phyloP scores from a whole-genome alignment of 2,329 filamentous ascomycete species.

The Mycosphaerella sp. region DNA sequence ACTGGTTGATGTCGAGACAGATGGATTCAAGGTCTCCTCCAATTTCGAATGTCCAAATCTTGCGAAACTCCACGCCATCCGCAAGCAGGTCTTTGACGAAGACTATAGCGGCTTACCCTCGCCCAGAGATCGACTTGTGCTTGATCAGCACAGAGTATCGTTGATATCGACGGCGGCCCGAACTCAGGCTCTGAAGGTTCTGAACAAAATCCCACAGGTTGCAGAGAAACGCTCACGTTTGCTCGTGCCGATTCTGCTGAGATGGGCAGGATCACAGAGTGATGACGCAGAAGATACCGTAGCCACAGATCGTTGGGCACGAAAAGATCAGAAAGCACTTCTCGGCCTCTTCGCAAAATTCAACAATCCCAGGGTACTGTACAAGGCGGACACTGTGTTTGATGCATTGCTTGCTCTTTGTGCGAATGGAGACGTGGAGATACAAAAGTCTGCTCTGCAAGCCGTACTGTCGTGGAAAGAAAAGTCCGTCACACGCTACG shows the following conservation, averaged over 20 bases:
- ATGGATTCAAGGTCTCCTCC: constrained; percentile 43
- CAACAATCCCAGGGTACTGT: constrained; percentile 77
- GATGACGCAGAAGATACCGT: constrained; percentile 14
- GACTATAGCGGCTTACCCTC: constrained; percentile 35
- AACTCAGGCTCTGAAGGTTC: constrained; percentile 70
- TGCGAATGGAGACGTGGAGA: constrained; percentile 80
- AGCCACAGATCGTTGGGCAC: constrained; percentile 49
- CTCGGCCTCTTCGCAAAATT: constrained; percentile 79
- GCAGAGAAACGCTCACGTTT: constrained; percentile 81
- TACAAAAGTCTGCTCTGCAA: constrained; percentile 79
- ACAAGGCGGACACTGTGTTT: constrained; percentile 68
- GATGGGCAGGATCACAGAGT: constrained; percentile 60
- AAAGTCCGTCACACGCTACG: constrained; percentile 65
- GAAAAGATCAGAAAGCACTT: constrained; percentile 77
- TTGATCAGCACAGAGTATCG: constrained; percentile 15
- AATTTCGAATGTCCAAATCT: constrained; percentile 84
- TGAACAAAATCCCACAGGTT: constrained; percentile 64
- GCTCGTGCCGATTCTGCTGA: constrained; percentile 77
- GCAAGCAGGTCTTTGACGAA: constrained; percentile 48
- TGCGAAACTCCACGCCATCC: constrained; percentile 50
- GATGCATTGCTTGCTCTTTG: constrained; percentile 66
- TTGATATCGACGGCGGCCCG: constrained; percentile 37
- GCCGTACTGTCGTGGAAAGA: constrained; percentile 87
- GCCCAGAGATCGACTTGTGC: constrained; percentile 16
- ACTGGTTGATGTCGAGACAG: constrained; percentile 20